Base-by-base conservation (phyloP, 306 rosid genomes). In the Benincasa hispida region DNA sequence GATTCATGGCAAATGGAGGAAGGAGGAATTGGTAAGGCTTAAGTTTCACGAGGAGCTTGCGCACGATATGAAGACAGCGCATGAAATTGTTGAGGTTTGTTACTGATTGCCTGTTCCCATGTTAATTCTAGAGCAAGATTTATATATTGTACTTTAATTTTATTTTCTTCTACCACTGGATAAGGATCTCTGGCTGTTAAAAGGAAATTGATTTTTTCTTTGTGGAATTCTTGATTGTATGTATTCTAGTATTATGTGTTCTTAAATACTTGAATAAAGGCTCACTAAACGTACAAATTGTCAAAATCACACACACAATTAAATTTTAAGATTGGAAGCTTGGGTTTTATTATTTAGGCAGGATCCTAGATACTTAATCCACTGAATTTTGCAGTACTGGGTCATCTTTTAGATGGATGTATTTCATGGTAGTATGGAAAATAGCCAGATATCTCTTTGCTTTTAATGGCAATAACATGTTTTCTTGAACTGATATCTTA, bases 11-110 rank as follows among this genome's bases (percentile, higher is more conserved):
- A 86, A 72, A 0, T 95, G 99, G 99, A 88, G 87, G 78, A 87
- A 80, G 86, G 87, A 86, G 80, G 98, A 92, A 84, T 24, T 95
- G 65, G 98, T 89, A 8, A 85, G 90, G 86, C 99, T 95, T 76
- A 95, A 95, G 84, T 95, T 95, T 79, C 92, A 95, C 73, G 97
- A 95, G 80, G 83, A 78, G 17, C 95, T 95, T 50, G 93, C 97
- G 1, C 84, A 83, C 21, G 93, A 94, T 78, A 95, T 92, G 96
- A 95, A 90, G 85, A 84, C 93, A 2, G 99, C 93, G 22, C 98
- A 89, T 51, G 89, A 87, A 77, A 90, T 92, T 48, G 96, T 94
- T 14, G 92, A 92, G 98, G 98, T 89, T 77, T 34, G 87, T 80
- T 75, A 35, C 25, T 59, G 70, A 30, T 74, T 57, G 67, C 39